Base-by-base conservation (phyloP, 2,329 filamentous ascomycete genomes). In the Trichoderma cornu-damae region DNA sequence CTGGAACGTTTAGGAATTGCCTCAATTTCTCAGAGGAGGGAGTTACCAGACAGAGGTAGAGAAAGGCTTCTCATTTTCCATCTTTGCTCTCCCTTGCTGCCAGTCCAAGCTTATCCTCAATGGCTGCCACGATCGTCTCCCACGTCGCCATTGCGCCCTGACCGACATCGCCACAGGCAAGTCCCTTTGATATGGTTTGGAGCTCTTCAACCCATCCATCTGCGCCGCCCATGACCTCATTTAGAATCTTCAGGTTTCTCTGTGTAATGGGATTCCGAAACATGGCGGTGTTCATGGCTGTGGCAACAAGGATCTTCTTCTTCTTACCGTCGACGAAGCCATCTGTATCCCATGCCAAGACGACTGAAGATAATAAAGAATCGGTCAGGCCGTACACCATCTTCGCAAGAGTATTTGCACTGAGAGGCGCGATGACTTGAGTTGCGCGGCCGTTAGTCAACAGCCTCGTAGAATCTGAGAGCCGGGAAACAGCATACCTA, bases 201-300 rank as follows among this genome's bases (percentile, higher is more conserved):
- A 95, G 68, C 16, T 96, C 82, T 66, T 89, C 85, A 62, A 94
- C 75, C 71, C 71, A 75, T 43, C 73, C 68, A 20, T 69, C 67
- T 18, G 70, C 63, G 1, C 71, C 73, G 5, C 85, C 86, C 90
- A 91, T 96, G 58, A 91, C 88, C 47, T 87, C 80, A 61, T 86
- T 80, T 46, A 96, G 74, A 0, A 88, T 75, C 38, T 74, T 74
- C 35, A 96, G 72, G 62, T 96, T 90, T 61, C 81, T 83, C 49
- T 73, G 78, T 1, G 92, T 96, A 44, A 96, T 76, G 2, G 91
- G 92, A 68, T 96, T 90, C 56, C 79, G 77, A 87, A 89, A 96
- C 92, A 96, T 96, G 3, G 86, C 85, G 22, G 84, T 90, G 70
- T 96, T 96, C 90, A 96, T 96, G 28, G 88, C 85, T 1, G 87